Conservation (phyloP, 768 basidiomycete species). For the Mycena galopus region DNA sequence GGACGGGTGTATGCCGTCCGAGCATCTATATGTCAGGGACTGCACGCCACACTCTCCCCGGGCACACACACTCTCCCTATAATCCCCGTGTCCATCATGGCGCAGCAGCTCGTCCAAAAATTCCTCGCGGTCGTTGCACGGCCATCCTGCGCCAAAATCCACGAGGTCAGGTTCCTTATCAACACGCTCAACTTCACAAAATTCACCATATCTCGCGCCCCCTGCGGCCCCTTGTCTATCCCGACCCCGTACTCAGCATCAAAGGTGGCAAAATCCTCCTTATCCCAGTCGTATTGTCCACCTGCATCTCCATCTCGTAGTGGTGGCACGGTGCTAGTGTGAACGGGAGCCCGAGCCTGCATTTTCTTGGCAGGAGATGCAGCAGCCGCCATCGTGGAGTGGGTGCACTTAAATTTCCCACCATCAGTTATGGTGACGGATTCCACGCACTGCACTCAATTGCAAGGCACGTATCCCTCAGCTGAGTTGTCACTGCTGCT, state of each 20-base stretch:
- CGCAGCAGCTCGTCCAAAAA: not conserved
- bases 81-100: not conserved
- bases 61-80: not conserved
- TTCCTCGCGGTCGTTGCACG: not conserved
- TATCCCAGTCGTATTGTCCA: not conserved
- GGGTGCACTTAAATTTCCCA: not conserved
- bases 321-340: not conserved
- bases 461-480: too few species aligned
- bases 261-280: not conserved
- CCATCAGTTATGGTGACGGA: not conserved
- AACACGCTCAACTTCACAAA: too few species aligned
- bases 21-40: not conserved
- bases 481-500: not conserved
- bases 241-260: not conserved
- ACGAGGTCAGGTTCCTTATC: not conserved
- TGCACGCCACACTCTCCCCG: not conserved
- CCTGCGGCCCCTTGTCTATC: not conserved
- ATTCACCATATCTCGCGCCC: not conserved
- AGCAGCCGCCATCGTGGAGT: not conserved
- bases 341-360: too few species aligned
- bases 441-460: not conserved
- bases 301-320: not conserved
- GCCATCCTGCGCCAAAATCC: not conserved
- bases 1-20: not conserved
- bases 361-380: too few species aligned